A percentile compares a stretch with the other conserved stretches of the same genome.
Evolutionary conservation across 192 early-diverging fungal genomes (phyloP).

Genomic region (Oehlia diaphana): DNA sequence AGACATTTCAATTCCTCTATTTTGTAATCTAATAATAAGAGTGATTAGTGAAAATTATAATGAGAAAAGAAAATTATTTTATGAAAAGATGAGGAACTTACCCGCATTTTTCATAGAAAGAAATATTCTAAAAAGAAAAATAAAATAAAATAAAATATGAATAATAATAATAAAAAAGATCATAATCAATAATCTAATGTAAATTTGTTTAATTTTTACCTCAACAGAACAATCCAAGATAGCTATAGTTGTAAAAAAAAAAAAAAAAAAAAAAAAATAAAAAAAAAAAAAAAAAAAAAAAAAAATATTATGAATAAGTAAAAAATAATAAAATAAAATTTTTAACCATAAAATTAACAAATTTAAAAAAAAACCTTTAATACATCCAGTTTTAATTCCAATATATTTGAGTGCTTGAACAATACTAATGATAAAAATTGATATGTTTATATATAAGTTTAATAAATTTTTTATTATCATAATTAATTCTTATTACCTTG

Average conservation of each 20-base stretch:
- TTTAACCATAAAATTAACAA: not conserved
- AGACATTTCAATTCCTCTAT: too few relatives aligned
- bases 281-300: too few relatives aligned
- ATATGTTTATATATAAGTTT: slow-evolving; percentile 35
- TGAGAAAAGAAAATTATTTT: too few relatives aligned
- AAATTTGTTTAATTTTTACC: slow-evolving; percentile 30
- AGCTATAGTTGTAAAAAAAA: slow-evolving; percentile 28
- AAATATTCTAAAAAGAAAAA: slow-evolving; percentile 62
- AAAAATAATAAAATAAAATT: not conserved
- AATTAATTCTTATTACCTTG: slow-evolving; percentile 25
- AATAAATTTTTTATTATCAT: not conserved
- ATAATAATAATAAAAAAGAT: too few relatives aligned
- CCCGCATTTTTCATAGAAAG: slow-evolving; percentile 88
- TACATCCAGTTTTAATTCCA: slow-evolving; percentile 75
- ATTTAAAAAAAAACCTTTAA: slow-evolving; percentile 57
- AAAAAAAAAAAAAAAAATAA: too few relatives aligned
- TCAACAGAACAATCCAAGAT: slow-evolving; percentile 62
- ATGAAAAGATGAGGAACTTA: not conserved
- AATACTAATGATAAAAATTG: slow-evolving; percentile 33
- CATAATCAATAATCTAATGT: not conserved
- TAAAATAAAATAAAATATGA: not conserved
- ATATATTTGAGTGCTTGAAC: slow-evolving; percentile 85
- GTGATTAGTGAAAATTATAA: too few relatives aligned
- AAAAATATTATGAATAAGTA: not conserved
- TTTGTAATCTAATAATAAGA: too few relatives aligned